phyloP scores from a whole-genome alignment of 73 alveolate species.

The Symbiodinium natans region DNA sequence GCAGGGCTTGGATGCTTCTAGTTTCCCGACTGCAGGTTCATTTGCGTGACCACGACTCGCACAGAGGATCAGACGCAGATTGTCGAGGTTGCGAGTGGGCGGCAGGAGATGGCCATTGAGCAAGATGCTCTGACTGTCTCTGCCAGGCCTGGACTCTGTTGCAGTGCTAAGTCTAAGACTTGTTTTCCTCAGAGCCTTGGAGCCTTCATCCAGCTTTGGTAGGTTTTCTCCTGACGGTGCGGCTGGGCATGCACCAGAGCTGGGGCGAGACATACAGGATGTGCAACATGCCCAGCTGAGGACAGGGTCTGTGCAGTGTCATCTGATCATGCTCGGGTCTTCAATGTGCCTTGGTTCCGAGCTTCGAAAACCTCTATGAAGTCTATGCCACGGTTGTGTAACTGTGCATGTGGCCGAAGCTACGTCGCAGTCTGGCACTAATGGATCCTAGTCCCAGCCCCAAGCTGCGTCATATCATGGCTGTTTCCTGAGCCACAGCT shows the following conservation, averaged over 20 bases:
- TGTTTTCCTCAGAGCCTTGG: too few relatives aligned
- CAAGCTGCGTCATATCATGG: too few relatives aligned
- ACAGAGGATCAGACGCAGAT: background rate
- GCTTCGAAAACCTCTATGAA: too few relatives aligned
- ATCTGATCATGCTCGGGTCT: background rate
- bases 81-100: background rate
- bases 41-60: background rate
- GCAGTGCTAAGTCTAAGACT: too few relatives aligned
- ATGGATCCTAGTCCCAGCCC: too few relatives aligned
- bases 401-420: too few relatives aligned
- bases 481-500: too few relatives aligned
- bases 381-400: too few relatives aligned
- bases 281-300: background rate
- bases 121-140: conserved; percentile 19
- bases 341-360: background rate
- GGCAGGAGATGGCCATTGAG: background rate
- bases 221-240: conserved; percentile 77
- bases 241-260: background rate
- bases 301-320: background rate
- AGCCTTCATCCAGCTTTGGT: too few relatives aligned
- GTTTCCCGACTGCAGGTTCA: background rate
- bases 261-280: background rate
- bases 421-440: too few relatives aligned
- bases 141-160: background rate
- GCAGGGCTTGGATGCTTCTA: too few relatives aligned